Evolutionary conservation across 1,139 yeast species (phyloP).

Genomic region (Yamadazyma oceani): DNA sequence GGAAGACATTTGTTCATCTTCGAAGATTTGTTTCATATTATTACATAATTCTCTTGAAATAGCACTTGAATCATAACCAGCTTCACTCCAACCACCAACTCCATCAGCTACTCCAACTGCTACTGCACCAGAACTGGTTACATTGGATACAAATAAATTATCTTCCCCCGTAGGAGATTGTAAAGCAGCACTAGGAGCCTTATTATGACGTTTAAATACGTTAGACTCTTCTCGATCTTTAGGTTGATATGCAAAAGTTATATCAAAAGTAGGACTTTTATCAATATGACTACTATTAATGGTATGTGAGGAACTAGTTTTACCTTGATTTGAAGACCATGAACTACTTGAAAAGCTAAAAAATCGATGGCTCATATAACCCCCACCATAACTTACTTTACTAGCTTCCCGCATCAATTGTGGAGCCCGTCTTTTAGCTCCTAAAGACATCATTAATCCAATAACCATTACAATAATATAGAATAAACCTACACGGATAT

Average conservation of each 20-base stretch:
- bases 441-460: conserved; percentile 31
- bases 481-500: conserved; percentile 10
- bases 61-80: conserved; percentile 86
- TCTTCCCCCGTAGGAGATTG: conserved; percentile 84
- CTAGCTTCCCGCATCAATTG: neutral
- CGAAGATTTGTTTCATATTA: conserved; percentile 33
- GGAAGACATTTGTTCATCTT: conserved; percentile 11
- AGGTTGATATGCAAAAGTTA: conserved; percentile 73
- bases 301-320: conserved; percentile 14
- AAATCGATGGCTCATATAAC: conserved; percentile 10
- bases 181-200: conserved; percentile 30
- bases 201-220: conserved; percentile 34
- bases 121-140: conserved; percentile 39
- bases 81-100: conserved; percentile 96
- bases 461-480: conserved; percentile 24
- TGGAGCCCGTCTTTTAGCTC: conserved; percentile 23
- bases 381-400: conserved; percentile 3
- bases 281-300: conserved; percentile 17
- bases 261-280: conserved; percentile 36
- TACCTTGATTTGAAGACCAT: conserved; percentile 19
- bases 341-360: conserved; percentile 22
- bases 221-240: conserved; percentile 59
- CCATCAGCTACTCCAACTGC: conserved; percentile 95
- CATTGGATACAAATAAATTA: conserved; percentile 61
- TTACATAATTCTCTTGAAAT: conserved; percentile 69